Conservation (phyloP, 176 grass and related monocot species). For the Musa troglodytarum region DNA sequence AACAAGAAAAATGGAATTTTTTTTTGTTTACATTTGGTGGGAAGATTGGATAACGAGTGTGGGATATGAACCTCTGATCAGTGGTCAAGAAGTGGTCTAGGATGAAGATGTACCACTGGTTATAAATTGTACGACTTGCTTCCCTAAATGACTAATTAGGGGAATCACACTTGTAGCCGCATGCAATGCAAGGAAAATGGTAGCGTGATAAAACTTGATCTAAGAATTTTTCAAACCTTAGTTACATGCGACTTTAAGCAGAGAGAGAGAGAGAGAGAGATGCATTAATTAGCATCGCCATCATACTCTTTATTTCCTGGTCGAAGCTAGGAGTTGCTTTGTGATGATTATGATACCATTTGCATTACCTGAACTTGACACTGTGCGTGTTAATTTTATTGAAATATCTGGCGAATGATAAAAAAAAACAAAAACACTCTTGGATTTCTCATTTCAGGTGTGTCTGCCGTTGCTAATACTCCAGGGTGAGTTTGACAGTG, state of each 20-base stretch:
- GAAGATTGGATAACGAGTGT: background rate
- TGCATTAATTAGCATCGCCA: too few relatives aligned
- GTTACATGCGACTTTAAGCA: too few relatives aligned
- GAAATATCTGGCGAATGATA: background rate
- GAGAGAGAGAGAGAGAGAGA: too few relatives aligned
- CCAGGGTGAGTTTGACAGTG: constrained; percentile 68
- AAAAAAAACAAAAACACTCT: too few relatives aligned
- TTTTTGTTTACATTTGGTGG: background rate
- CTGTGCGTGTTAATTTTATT: background rate
- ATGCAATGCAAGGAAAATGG: too few relatives aligned
- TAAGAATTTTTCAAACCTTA: too few relatives aligned
- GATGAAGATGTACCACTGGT: too few relatives aligned
- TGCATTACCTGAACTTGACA: background rate
- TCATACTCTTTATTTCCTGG: too few relatives aligned
- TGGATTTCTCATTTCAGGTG: constrained; percentile 37
- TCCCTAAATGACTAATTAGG: too few relatives aligned
- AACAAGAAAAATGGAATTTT: background rate
- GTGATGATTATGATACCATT: background rate
- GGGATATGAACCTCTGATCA: background rate
- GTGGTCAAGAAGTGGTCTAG: too few relatives aligned
- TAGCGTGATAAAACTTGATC: too few relatives aligned
- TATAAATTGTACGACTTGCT: background rate
- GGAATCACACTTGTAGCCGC: too few relatives aligned
- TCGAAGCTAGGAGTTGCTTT: background rate
- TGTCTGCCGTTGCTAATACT: constrained; percentile 75